Conservation (phyloP, 2,329 filamentous ascomycete species). For the Shiraia sp. region DNA sequence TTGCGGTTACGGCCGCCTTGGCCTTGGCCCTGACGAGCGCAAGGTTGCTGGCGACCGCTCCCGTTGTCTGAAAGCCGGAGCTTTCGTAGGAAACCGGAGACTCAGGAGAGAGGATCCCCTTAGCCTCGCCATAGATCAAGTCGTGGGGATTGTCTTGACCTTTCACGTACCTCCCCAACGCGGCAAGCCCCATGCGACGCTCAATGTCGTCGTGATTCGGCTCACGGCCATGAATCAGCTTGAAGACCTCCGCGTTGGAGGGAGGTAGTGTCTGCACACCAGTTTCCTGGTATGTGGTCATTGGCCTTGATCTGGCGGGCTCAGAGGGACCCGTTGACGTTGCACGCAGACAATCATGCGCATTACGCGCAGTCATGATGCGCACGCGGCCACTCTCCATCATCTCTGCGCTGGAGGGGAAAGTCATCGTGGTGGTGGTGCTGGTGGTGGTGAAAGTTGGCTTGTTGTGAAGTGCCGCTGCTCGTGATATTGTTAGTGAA, state of each 20-base stretch:
- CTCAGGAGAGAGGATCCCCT: neutral
- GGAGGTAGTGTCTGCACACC: constrained; percentile 20
- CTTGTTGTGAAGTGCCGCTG: too few relatives aligned
- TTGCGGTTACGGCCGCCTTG: constrained; percentile 13
- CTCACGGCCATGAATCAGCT: constrained; percentile 12
- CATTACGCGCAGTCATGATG: too few relatives aligned
- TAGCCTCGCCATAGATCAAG: constrained; percentile 7
- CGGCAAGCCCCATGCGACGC: constrained; percentile 10
- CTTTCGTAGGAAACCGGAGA: neutral
- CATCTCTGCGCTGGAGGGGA: too few relatives aligned
- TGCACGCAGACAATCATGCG: too few relatives aligned
- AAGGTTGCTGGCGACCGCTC: neutral
- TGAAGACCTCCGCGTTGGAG: constrained; percentile 6
- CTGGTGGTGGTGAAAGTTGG: too few relatives aligned
- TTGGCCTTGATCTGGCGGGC: too few relatives aligned
- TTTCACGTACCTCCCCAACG: constrained; percentile 9
- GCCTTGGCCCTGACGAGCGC: constrained; percentile 16
- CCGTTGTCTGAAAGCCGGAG: constrained; percentile 20
- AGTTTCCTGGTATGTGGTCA: constrained; percentile 13
- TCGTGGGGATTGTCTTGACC: constrained; percentile 5
- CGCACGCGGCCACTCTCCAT: too few relatives aligned
- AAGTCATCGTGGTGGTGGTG: too few relatives aligned
- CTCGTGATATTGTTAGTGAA: too few relatives aligned
- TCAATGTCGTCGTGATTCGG: constrained; percentile 7
- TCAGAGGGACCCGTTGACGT: too few relatives aligned